A percentile compares a stretch with the other conserved stretches of the same genome.
Conservation (phyloP, 495 filamentous ascomycete genomes). For the Apiosordaria backusii region DNA sequence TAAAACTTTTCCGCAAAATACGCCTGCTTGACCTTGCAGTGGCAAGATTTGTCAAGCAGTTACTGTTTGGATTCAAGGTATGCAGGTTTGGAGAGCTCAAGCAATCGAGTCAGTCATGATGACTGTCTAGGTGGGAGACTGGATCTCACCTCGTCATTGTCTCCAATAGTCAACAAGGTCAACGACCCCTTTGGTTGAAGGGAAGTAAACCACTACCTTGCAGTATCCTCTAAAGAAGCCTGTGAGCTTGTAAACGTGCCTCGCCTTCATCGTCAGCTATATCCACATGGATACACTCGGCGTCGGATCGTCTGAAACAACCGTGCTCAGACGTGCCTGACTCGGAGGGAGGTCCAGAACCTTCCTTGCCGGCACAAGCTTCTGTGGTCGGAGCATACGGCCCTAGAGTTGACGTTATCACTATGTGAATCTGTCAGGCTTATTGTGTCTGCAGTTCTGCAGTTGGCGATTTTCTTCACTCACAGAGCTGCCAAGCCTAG, state of each 20-base stretch:
- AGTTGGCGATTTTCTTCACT: too few relatives aligned
- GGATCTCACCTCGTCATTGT: too few relatives aligned
- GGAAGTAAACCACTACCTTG: too few relatives aligned
- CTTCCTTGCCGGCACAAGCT: too few relatives aligned
- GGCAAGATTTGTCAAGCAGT: background rate
- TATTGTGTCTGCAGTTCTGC: too few relatives aligned
- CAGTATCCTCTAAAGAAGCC: background rate
- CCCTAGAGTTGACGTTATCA: too few relatives aligned
- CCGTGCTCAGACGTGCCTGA: background rate
- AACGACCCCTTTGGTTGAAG: too few relatives aligned
- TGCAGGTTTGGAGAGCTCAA: background rate
- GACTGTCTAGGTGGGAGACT: too few relatives aligned
- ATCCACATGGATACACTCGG: background rate
- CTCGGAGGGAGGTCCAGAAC: background rate
- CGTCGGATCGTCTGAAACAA: background rate
- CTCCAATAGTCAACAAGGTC: too few relatives aligned
- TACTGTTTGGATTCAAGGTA: background rate
- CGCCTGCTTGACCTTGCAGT: background rate
- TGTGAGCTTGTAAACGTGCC: background rate
- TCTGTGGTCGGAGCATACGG: too few relatives aligned
- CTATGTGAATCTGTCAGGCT: too few relatives aligned
- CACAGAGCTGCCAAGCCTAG: too few relatives aligned
- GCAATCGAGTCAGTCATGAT: background rate
- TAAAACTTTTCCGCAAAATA: background rate
- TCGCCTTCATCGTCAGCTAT: background rate